Conservation (phyloP, 352 stramenopile species). For the Pythium coloratum region DNA sequence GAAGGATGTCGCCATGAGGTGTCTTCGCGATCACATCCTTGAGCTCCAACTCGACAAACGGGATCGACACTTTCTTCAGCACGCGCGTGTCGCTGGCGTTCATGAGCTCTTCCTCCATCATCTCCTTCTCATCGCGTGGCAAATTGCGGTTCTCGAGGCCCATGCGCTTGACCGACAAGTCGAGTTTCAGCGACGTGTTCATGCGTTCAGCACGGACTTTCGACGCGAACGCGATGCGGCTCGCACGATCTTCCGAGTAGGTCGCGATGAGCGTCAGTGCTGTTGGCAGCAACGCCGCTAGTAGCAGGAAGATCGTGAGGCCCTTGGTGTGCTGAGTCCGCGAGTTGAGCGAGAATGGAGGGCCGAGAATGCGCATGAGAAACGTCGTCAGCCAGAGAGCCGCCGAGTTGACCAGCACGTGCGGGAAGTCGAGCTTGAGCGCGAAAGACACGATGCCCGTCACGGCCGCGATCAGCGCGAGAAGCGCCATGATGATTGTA, state of each 20-base stretch:
- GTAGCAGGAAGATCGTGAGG: slow-evolving; percentile 59
- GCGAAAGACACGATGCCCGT: slow-evolving; percentile 68
- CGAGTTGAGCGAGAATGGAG: slow-evolving; percentile 55
- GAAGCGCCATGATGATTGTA: slow-evolving; percentile 60
- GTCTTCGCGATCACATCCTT: slow-evolving; percentile 77
- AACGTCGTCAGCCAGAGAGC: slow-evolving; percentile 65
- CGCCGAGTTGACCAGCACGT: slow-evolving; percentile 57
- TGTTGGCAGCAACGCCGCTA: slow-evolving; percentile 64
- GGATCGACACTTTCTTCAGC: slow-evolving; percentile 71
- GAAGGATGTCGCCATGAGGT: slow-evolving; percentile 57
- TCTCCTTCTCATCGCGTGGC: slow-evolving; percentile 54
- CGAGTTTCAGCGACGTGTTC: slow-evolving; percentile 80
- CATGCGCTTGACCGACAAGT: slow-evolving; percentile 71
- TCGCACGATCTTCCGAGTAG: slow-evolving; percentile 73
- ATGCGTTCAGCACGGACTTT: slow-evolving; percentile 77
- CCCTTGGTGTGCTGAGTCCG: slow-evolving; percentile 39
- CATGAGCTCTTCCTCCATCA: slow-evolving; percentile 48
- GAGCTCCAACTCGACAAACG: slow-evolving; percentile 70
- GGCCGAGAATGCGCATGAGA: slow-evolving; percentile 40
- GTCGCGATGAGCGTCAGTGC: slow-evolving; percentile 67
- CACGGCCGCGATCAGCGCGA: slow-evolving; percentile 60
- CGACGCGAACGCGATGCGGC: slow-evolving; percentile 67
- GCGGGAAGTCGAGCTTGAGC: slow-evolving; percentile 78
- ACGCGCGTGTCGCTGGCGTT: slow-evolving; percentile 50
- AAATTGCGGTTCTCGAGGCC: slow-evolving; percentile 68